Evolutionary conservation across 768 basidiomycete genomes (phyloP), one percentile per base, ranked within the genome.

Genomic region (Udeniomyces megalosporus): DNA sequence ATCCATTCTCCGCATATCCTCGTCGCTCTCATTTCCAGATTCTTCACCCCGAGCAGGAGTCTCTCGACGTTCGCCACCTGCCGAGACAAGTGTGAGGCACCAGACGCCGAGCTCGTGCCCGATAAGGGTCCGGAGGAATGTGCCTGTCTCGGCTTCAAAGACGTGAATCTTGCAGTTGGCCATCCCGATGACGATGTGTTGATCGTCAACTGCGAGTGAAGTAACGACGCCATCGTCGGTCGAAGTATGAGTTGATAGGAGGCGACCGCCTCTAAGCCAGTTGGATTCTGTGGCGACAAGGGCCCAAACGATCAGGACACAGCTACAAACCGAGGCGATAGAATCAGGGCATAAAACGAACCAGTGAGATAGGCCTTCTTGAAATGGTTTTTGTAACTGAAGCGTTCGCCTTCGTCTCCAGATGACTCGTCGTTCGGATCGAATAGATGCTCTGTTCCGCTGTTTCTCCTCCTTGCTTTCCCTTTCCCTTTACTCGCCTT

Each of bases 61-160:
- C 32, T 24, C 45, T 47, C 48, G 26, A 10, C 62, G 59, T 20
- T 60, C 70, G 0, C 83, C 84, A n/a, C 84, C 83, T 46, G 80
- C 78, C 28, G 80, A 80, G 53, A 92, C 81, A 29, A 96, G 78
- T 58, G 83, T 81, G 15, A 95, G 81, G 15, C 86, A 84, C 92
- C 92, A 96, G 1, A 95, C 91, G n/a, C 92, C 92, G 24, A 79
- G 75, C 17, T 84, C 83, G 72, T 95, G 92, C 0, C 92, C 92
- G 10, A 81, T 77, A 1, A 97, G 80, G 0, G 86, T 87, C 56
- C 85, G 79, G 46, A 80, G 79, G 54, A 86, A 80, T 1, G 84
- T 80, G 0, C 92, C 92, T 0, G 85, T 85, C 45, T 74, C 76
- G 1, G 86, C 83, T 66, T 84, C 84, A 75, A 89, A 96, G 11